These are phyloP conservation scores for Cyberlindnera euphorbiae DNA, from an alignment of 805 yeast genomes.

Conservation along the genomic window DNA sequence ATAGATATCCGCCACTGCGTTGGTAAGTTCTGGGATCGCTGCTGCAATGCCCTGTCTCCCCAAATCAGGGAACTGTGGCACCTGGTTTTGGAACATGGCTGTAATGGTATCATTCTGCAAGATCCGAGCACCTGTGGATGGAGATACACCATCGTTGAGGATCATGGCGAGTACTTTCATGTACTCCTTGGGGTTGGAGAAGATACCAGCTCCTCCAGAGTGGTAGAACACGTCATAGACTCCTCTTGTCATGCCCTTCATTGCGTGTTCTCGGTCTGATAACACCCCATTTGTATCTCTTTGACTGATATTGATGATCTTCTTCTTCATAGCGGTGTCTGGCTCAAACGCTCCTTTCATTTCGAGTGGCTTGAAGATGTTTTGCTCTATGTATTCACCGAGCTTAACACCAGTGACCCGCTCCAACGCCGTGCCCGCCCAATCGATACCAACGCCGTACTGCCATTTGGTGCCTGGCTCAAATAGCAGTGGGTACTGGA, in stretches of 20 bases:
- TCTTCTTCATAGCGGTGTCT: constrained; percentile 13
- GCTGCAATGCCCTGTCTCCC: constrained; percentile 16
- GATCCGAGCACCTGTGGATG: constrained; percentile 29
- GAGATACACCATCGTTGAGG: constrained; percentile 38
- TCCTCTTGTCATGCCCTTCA: constrained; percentile 3
- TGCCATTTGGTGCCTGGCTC: constrained; percentile 36
- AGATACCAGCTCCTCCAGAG: constrained; percentile 42
- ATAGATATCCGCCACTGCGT: constrained; percentile 18
- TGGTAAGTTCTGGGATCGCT: constrained; percentile 13
- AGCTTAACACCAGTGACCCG: constrained; percentile 26
- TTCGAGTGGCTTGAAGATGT: constrained; percentile 29
- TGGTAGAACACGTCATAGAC: constrained; percentile 16
- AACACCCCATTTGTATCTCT: constrained; percentile 19
- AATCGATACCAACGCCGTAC: constrained; percentile 33
- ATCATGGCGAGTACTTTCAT: constrained; percentile 34
- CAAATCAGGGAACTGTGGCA: constrained; percentile 27
- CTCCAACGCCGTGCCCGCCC: constrained; percentile 33
- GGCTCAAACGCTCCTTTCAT: constrained; percentile 27
- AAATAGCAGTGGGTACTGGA: constrained; percentile 26
- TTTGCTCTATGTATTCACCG: constrained; percentile 27
- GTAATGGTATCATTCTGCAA: constrained; percentile 30
- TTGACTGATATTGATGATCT: constrained; percentile 22
- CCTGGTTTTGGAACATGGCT: constrained; percentile 29
- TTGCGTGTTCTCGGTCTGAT: constrained; percentile 11
- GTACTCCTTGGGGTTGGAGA: constrained; percentile 36